phyloP scores from a whole-genome alignment of 768 basidiomycete species.

The Psilocybe subaeruginosa region DNA sequence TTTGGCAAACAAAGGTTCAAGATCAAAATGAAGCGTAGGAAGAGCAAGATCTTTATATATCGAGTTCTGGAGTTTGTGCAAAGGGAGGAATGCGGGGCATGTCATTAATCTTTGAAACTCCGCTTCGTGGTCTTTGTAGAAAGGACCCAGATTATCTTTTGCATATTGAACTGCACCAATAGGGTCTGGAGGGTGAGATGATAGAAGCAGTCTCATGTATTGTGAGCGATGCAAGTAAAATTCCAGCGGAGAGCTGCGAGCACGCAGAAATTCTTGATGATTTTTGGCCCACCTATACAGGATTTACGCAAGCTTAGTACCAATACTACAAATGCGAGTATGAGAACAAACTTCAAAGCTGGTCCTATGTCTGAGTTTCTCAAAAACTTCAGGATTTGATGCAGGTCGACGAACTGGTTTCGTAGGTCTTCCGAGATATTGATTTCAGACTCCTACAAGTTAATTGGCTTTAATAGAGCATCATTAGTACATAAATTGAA shows the following conservation, averaged over 20 bases:
- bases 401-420: conserved; percentile 65
- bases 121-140: conserved; percentile 59
- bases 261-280: conserved; percentile 66
- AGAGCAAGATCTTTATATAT: conserved; percentile 78
- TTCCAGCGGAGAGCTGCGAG: conserved; percentile 79
- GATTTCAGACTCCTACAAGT: conserved; percentile 64
- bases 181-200: conserved; percentile 60
- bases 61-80: conserved; percentile 63
- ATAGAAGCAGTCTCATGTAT: conserved; percentile 78
- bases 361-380: conserved; percentile 67
- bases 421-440: conserved; percentile 41
- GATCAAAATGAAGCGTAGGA: conserved; percentile 72
- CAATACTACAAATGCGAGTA: neutral
- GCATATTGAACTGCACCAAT: conserved; percentile 76
- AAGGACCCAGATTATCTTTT: conserved; percentile 60
- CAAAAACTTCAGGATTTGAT: conserved; percentile 71
- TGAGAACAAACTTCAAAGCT: conserved; percentile 66
- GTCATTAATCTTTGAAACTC: conserved; percentile 76
- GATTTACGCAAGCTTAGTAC: neutral
- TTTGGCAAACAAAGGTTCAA: conserved; percentile 83
- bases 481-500: conserved; percentile 19
- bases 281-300: conserved; percentile 74
- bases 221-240: conserved; percentile 92
- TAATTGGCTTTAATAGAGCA: neutral
- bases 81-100: conserved; percentile 72